Percentiles rank a stretch among this genome's conserved stretches.
Evolutionary conservation across 1,139 yeast genomes (phyloP).

Genomic region (Hemisphaericaspora xylofermentans): DNA sequence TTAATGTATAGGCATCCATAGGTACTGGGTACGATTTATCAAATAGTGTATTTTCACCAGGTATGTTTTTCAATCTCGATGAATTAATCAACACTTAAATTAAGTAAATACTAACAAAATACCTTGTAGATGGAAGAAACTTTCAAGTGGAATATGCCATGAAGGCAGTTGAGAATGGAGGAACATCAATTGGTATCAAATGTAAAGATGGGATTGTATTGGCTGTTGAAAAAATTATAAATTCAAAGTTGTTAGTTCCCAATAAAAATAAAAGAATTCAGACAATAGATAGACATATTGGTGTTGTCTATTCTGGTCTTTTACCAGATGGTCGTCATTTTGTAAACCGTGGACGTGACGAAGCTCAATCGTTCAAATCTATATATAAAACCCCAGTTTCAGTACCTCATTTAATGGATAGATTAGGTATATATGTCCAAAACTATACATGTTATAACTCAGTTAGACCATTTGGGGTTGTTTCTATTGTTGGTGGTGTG

Average conservation of each 20-base stretch:
- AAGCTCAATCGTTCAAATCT: conserved; percentile 77
- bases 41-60: conserved; percentile 75
- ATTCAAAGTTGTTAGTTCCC: conserved; percentile 85
- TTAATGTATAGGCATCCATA: conserved; percentile 59
- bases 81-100: conserved; percentile 7
- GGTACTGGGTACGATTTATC: conserved; percentile 98
- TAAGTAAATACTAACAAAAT: conserved; percentile 8
- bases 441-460: conserved; percentile 95
- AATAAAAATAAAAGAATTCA: conserved; percentile 88
- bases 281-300: conserved; percentile 89
- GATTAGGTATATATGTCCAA: conserved; percentile 90
- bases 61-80: conserved; percentile 19
- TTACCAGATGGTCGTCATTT: conserved; percentile 96
- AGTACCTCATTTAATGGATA: conserved; percentile 79
- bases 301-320: conserved; percentile 91
- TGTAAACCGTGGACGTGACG: conserved; percentile 90
- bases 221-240: conserved; percentile 92
- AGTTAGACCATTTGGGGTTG: conserved; percentile 95
- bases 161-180: conserved; percentile 97
- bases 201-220: conserved; percentile 90
- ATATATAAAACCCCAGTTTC: conserved; percentile 76
- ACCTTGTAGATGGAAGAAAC: conserved; percentile 85
- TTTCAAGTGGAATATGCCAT: conserved; percentile 98
- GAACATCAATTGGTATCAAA: conserved; percentile 91
- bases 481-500: conserved; percentile 90